Evolutionary conservation across 108 stramenopile species (phyloP), one percentile per base, ranked within the genome.

Genomic region (Stephanodiscus triporus): DNA sequence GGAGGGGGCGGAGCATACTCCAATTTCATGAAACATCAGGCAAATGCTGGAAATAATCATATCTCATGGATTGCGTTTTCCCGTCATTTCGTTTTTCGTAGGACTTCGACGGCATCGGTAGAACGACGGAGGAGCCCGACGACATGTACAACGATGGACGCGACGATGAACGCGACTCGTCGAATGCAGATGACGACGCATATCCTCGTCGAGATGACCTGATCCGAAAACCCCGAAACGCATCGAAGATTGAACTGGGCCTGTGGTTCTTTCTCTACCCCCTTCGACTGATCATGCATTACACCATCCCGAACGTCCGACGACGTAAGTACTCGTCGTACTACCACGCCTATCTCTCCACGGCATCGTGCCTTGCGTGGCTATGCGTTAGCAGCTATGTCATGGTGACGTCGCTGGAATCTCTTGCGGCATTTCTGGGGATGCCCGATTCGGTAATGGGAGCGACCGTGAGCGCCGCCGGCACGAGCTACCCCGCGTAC

Each of bases 381-480:
- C 96, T 97, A 61, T 90, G 89, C 22, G 66, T 81, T 1, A 94
- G 86, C 77, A 83, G 90, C 14, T 94, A 86, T 66, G 74, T 87
- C 78, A 96, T 97, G 96, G 96, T 96, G 20, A 59, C 42, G 49
- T 90, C 90, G 89, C 85, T 95, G 1, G 92, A 92, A 55, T 78
- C 84, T 43, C 77, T 97, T 17, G 97, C 95, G 29, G 80, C 84
- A 42, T 95, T 92, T 19, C 71, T 91, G 61, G 87, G 89, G 37
- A 90, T 95, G 66, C 89, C 90, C 8, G 29, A 75, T 10, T 75
- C 87, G 20, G 72, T 95, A 30, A 95, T 95, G 94, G 94, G 90
- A 10, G 77, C 90, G 59, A 92, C 94, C 2, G 76, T 95, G 34
- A 59, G 92, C 24, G 94, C 94, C 19, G 94, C 94, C 10, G 94